Base-by-base conservation (phyloP, 2,329 filamentous ascomycete species). In the Capronia epimyces region DNA sequence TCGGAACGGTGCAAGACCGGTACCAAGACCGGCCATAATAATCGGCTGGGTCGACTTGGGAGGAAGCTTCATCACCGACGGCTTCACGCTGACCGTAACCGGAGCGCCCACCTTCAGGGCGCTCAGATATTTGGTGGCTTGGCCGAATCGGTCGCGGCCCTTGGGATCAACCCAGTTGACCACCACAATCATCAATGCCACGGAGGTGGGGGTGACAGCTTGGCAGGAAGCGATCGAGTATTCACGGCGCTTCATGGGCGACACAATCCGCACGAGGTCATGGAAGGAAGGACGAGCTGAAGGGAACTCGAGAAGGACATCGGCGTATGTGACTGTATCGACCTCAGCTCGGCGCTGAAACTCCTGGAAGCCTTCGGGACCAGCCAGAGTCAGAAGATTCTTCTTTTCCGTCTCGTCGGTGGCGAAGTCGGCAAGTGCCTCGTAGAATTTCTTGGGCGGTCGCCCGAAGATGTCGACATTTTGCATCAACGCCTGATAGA, bases 201-300 rank as follows among this genome's bases (percentile, higher is more conserved):
- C 89, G n/a, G 81, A 83, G 65, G 76, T 90, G 16, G 93, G 90
- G 0, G 88, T 90, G 34, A 97, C 91, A 63, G 91, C 89, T 73
- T 98, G 93, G 49, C 89, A 93, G 2, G 93, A 97, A 16, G 93
- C 93, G 61, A 98, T 97, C n/a, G 89, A 95, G 79, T 98, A 98
- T 72, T 98, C 93, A 64, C 93, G 82, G 55, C 93, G 87, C 80
- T 98, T 98, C 75, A 95, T 83, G 10, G 93, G 91, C 59, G 78
- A 81, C 59, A 98, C 86, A 55, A 98, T 89, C 64, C 84, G 85
- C 57, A 87, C 80, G 50, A 98, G 84, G 62, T 97, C 89, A 65
- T 89, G 81, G 81, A 97, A 93, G 53, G 76, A 76, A 4, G 91
- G 93, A 63, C 85, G 90, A 1, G 93, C 93, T 43, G 91, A 96